These are phyloP conservation scores for Juglanconis oblonga DNA, from an alignment of 2,329 filamentous ascomycete genomes.

Conservation along the genomic window DNA sequence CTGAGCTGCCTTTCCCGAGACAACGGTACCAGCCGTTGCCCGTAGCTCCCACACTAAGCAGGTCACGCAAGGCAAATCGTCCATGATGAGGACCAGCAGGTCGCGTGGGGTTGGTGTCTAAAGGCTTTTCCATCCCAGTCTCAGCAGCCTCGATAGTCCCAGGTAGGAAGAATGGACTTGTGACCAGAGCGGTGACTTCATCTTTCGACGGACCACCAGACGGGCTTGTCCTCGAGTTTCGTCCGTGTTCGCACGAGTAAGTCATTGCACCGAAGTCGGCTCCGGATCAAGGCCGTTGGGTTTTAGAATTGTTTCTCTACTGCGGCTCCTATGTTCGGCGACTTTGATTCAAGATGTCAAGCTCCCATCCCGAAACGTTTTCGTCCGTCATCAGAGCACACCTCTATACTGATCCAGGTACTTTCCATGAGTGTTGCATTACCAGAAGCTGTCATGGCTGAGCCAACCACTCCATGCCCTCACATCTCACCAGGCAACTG, in stretches of 20 bases:
- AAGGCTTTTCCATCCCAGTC: background rate
- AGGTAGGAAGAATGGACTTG: too few relatives aligned
- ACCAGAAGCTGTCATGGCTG: background rate
- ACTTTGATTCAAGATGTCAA: background rate
- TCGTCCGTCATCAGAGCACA: background rate
- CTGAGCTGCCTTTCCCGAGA: background rate
- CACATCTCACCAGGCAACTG: background rate
- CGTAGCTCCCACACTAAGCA: background rate
- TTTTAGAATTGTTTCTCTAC: background rate
- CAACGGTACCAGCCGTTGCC: conserved; percentile 3
- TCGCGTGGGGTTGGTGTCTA: background rate
- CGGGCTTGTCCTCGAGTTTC: background rate
- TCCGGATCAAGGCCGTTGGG: background rate
- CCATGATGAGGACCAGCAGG: background rate
- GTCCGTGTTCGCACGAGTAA: background rate
- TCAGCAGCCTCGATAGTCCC: background rate
- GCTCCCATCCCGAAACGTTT: background rate
- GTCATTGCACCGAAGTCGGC: too few relatives aligned
- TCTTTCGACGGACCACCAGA: background rate
- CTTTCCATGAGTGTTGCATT: background rate
- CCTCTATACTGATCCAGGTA: background rate
- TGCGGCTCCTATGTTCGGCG: background rate
- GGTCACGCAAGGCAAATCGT: background rate
- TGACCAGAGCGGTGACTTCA: background rate
- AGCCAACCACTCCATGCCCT: background rate